Conservation (phyloP, 2,329 filamentous ascomycete species). For the Colletotrichum navitas region DNA sequence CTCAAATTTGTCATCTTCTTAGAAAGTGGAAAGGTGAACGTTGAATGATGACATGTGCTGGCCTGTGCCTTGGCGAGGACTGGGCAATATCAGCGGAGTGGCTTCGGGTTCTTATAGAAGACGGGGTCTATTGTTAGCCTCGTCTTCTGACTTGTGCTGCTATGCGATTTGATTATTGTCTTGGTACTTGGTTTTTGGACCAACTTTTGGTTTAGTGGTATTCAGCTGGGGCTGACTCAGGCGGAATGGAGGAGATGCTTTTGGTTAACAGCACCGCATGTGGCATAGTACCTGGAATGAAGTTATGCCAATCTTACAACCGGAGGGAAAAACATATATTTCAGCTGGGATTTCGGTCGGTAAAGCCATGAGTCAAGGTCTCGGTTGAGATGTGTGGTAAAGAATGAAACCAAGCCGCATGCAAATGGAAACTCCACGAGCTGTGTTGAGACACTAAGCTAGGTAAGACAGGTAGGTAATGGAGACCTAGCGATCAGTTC, state of each 20-base stretch:
- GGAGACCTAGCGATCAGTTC: background rate
- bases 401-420: background rate
- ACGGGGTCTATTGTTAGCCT: background rate
- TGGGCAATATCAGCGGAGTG: background rate
- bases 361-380: background rate
- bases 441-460: background rate
- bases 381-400: background rate
- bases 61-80: background rate
- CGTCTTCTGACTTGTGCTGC: background rate
- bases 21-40: background rate
- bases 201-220: background rate
- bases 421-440: too few relatives aligned
- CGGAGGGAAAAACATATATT: background rate
- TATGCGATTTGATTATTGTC: background rate
- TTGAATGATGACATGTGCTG: too few relatives aligned
- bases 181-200: background rate
- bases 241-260: background rate
- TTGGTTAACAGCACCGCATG: background rate
- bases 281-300: background rate
- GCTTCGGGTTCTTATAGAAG: background rate
- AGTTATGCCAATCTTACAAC: background rate
- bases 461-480: background rate
- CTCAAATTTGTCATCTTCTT: background rate
- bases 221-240: background rate
- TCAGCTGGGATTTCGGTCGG: background rate